Evolutionary conservation across 2,329 filamentous ascomycete genomes (phyloP), one percentile per base, ranked within the genome.

Genomic region (Fusarium begoniae): DNA sequence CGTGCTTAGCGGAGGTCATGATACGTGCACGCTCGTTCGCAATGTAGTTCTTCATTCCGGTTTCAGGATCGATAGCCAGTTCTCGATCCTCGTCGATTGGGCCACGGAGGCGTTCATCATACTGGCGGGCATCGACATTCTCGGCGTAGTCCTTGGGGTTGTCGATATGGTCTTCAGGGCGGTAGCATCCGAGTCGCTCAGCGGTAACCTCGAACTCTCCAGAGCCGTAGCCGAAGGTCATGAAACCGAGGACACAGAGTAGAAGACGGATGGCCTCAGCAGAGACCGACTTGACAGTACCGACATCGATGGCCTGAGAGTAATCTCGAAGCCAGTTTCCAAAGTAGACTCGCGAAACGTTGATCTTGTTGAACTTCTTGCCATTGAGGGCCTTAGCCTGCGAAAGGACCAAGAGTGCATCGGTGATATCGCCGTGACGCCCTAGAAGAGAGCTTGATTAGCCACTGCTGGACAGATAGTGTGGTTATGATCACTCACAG

Each of bases 271-370:
- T 97, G 66, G 95, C 95, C 83, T 97, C 94, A 58, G 94, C 92
- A 63, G 93, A 96, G 72, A 98, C 95, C 77, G 92, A 90, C 85
- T 98, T 98, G 84, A 98, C 90, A 8, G 94, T 97, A 70, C 94
- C 95, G 56, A 98, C 94, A 82, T 98, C 95, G 78, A 98, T 93
- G 70, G 95, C 95, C 83, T 98, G 95, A 60, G 93, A 96, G 84
- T 98, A 98, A 83, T 98, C 95, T 68, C 89, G 90, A 40, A 98
- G 90, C 95, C 95, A 98, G 86, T 98, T 98, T 74, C 95, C 95
- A 85, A 98, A 98, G 86, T 98, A 98, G 73, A 97, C 93, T 70
- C 95, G 90, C 73, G 95, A 93, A 72, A 98, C 93, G 80, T 92
- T 93, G 79, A 97, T 90, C 85, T 96, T 96, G 86, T 89, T 90